Base-by-base conservation (phyloP, 2,329 filamentous ascomycete species). In the Lizonia empirigonia region DNA sequence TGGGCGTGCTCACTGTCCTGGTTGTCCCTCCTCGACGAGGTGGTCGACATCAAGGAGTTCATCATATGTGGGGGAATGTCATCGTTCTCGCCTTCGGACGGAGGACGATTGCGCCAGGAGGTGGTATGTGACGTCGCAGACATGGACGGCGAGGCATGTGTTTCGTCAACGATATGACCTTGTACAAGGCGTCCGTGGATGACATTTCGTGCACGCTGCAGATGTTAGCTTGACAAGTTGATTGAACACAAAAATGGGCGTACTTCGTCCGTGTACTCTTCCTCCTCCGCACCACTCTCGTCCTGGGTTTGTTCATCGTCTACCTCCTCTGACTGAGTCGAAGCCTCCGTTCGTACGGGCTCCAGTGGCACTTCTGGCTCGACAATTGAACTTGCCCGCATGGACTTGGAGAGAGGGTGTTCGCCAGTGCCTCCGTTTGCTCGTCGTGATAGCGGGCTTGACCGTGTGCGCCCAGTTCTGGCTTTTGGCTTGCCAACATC, bases 91-190 rank as follows among this genome's bases (percentile, higher is more conserved):
- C 77, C 73, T 33, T 80, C 77, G 10, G 81, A 80, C 2, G 69
- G 69, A 7, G 70, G 66, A 22, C 72, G 73, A 33, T 64, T 70
- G 50, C 65, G 75, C 76, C 50, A 80, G 70, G 48, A 80, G 70
- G 46, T 82, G 69, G 44, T 86, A 50, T 83, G 84, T 7, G 85
- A 85, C n/a, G 85, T 77, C 22, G 78, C 77, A 5, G 80, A 93
- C 55, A 84, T 80, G 37, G 82, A 80, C 13, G 91, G 88, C 1
- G 91, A 96, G 2, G 89, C 88, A 67, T 91, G 93, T 69, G 96
- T 89, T 69, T 97, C 94, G 57, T 96, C 90, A 9, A 99, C 94
- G 60, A 99, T 88, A 70, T 97, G 94, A 12, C 94, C 94, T 63
- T 97, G 91, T 7, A 97, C 85, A 34, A 99, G 80, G 44, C 94